Evolutionary conservation across 169 alveolate genomes (phyloP), one percentile per base, ranked within the genome.

Genomic region (Hepatocystis sp.): DNA sequence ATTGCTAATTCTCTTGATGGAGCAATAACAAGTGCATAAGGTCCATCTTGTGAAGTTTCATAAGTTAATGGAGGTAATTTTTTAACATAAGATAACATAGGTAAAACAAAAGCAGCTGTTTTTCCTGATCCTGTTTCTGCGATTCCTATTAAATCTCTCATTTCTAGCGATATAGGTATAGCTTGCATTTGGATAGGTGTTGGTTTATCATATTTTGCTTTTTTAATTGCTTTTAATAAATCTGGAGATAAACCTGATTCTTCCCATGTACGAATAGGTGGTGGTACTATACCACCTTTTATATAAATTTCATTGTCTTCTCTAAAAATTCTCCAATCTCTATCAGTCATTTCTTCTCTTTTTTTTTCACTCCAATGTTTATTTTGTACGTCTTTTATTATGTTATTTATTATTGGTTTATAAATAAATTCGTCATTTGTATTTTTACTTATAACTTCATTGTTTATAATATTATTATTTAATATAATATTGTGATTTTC

Each of bases 71-170:
- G 95, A 3, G 99, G 99, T 32, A 96, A 85, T 5, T 92, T 85
- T 39, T 93, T 85, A 11, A 98, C 96, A 67, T 96, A 95, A 3
- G 96, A 84, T 28, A 98, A 90, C 95, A 97, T 85, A 8, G 99
- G 99, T 13, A 98, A 92, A 56, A 98, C 96, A 90, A 97, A 98
- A 0, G 99, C 99, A 15, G 97, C 96, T 27, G 99, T 97, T 90
- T 98, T 98, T 15, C 98, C 98, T 10, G 95, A 85, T 36, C 99
- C 99, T 3, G 99, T 98, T 56, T 96, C 99, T 2, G 99, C 99
- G 40, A 98, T 93, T 11, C 99, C 99, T n/a, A 98, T 97, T 84
- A 98, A 71, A 91, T 98, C 99, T 49, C 98, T 86, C 91, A 92
- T 90, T 51, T 95, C 95, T 30, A 96, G 84, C 0, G 97, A 98